Evolutionary conservation across 306 rosid species (phyloP).

Genomic region (Pyrus betulifolia): DNA sequence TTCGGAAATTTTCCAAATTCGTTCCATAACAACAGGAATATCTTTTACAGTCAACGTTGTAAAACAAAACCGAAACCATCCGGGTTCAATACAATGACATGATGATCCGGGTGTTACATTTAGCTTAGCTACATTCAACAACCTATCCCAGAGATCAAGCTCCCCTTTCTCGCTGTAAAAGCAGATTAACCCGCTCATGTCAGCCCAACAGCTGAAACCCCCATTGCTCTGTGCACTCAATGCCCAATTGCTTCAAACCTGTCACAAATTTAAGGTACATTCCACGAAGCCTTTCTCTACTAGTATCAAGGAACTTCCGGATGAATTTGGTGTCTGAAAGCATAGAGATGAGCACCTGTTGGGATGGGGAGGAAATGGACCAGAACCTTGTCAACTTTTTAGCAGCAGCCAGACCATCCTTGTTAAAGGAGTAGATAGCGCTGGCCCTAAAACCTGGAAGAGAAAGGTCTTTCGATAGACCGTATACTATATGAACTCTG

Average conservation of each 20-base stretch:
- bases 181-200: conserved; percentile 60
- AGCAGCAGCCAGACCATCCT: conserved; percentile 53
- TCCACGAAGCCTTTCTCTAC: conserved; percentile 43
- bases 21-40: conserved; percentile 61
- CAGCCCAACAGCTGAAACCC: conserved; percentile 91
- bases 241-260: conserved; percentile 70
- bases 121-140: conserved; percentile 66
- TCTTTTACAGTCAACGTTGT: conserved; percentile 56
- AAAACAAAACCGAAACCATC: conserved; percentile 88
- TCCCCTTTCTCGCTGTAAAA: conserved; percentile 86
- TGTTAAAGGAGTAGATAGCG: conserved; percentile 64
- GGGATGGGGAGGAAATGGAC: conserved; percentile 61
- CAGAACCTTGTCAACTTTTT: conserved; percentile 67
- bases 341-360: conserved; percentile 63
- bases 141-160: conserved; percentile 86
- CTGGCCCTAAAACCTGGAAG: conserved; percentile 73
- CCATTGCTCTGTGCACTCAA: conserved; percentile 64
- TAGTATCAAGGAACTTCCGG: conserved; percentile 37
- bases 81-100: conserved; percentile 84
- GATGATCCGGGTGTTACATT: conserved; percentile 78
- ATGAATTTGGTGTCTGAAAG: conserved; percentile 66
- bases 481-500: conserved; percentile 76
- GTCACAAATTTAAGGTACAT: conserved; percentile 42
- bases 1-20: conserved; percentile 54
- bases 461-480: conserved; percentile 69